Conservation (phyloP, 2,329 filamentous ascomycete genomes). For the Nigrospora osmanthi region DNA sequence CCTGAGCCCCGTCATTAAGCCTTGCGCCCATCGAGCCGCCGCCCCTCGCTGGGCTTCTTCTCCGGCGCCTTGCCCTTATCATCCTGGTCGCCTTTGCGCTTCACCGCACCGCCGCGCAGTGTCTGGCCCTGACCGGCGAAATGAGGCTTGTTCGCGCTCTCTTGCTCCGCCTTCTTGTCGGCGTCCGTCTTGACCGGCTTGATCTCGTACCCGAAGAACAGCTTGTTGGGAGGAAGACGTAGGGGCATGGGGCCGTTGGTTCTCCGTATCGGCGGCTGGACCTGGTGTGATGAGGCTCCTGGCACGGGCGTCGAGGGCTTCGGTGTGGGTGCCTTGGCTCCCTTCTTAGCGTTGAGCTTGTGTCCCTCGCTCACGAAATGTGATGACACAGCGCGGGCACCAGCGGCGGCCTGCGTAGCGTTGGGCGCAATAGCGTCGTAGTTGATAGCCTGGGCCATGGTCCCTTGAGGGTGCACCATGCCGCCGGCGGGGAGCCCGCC, state of each 20-base stretch:
- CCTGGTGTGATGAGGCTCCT: slow-evolving; percentile 37
- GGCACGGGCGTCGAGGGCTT: slow-evolving; percentile 67
- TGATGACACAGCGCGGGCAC: slow-evolving; percentile 39
- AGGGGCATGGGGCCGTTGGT: slow-evolving; percentile 81
- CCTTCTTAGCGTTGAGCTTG: slow-evolving; percentile 75
- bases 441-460: slow-evolving; percentile 97
- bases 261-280: slow-evolving; percentile 29
- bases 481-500: slow-evolving; percentile 64
- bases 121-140: slow-evolving; percentile 85
- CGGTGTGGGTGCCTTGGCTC: slow-evolving; percentile 65
- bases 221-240: slow-evolving; percentile 75
- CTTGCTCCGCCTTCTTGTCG: slow-evolving; percentile 59
- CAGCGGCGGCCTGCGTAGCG: slow-evolving; percentile 55
- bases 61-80: slow-evolving; percentile 37
- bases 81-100: slow-evolving; percentile 57
- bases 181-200: slow-evolving; percentile 78
- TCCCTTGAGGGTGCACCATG: slow-evolving; percentile 73
- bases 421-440: slow-evolving; percentile 84
- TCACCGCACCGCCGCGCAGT: slow-evolving; percentile 53
- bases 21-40: slow-evolving; percentile 34
- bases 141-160: slow-evolving; percentile 58
- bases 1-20: slow-evolving; percentile 3
- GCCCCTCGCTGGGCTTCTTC: slow-evolving; percentile 38
- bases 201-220: slow-evolving; percentile 95
- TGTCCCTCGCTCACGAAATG: slow-evolving; percentile 78